Base-by-base conservation (phyloP, 108 stramenopile genomes). In the Skeletonema tropicum region DNA sequence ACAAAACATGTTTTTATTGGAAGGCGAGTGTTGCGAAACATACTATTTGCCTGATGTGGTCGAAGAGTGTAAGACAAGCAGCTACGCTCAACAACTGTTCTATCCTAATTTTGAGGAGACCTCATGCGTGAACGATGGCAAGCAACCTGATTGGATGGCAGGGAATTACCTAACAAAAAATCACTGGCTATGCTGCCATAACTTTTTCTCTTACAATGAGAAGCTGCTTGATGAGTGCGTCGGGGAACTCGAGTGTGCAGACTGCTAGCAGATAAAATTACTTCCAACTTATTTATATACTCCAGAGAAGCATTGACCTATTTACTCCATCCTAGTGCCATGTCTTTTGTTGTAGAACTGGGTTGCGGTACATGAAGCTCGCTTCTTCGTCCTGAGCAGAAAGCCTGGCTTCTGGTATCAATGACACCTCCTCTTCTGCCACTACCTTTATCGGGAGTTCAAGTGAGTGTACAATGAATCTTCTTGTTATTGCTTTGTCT, bases 331-430 rank as follows among this genome's bases (percentile, higher is more conserved):
- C 15, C 23, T 55, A 55, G 23, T 55, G 52, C 78, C 78, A 79
- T 41, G 72, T 73, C 21, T 46, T n/a, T 17, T 73, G 78, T 49
- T 79, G 68, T 23, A 79, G 68, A 48, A 73, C 67, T 17, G 79
- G 79, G 42, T 80, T 59, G 25, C 79, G 72, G 58, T 80, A 80
- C 73, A 74, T 70, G 66, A 80, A 80, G 19, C 70, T 80, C 59
- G 69, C 79, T 38, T 73, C 72, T 59, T 73, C 73, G 35, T 80
- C 73, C 23, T 25, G 42, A 26, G 68, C 23, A n/a, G 21, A 23
- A 30, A 70, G 29, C 3, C 57, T 49, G 7, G 79, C 70, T 48
- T 65, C 49, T 49, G 57, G 17, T 15, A 80, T 29, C 21, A 80
- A 64, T 35, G 68, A 36, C 17, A 74, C 79, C 73, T 73, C 79